Conservation (phyloP, 202 grass and related monocot species). For the Musa balbisiana region DNA sequence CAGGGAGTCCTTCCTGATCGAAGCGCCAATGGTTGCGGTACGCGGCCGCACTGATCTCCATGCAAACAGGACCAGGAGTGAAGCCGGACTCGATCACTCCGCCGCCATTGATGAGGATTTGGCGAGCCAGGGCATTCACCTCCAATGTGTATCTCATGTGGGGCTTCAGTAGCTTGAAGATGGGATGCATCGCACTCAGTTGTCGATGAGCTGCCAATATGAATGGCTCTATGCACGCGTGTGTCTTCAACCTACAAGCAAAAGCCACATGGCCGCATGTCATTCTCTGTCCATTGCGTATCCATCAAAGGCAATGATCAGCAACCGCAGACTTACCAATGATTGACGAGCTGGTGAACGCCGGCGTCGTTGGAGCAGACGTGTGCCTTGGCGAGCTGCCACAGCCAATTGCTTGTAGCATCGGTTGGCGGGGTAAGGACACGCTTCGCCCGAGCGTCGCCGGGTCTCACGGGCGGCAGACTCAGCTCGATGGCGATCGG, state of each 20-base stretch:
- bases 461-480: not conserved
- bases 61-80: conserved; percentile 6
- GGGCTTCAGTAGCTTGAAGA: conserved; percentile 22
- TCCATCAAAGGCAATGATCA: not conserved
- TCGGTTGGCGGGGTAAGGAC: conserved; percentile 16
- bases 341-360: conserved; percentile 22
- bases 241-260: conserved; percentile 3
- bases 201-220: conserved; percentile 16
- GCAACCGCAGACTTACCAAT: not conserved
- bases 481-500: conserved; percentile 17
- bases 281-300: no score
- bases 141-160: conserved; percentile 23
- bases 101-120: conserved; percentile 20
- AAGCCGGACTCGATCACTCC: conserved; percentile 19
- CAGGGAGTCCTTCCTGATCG: conserved; percentile 11
- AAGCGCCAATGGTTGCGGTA: conserved; percentile 9
- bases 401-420: conserved; percentile 14
- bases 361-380: conserved; percentile 22
- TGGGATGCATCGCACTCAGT: conserved; percentile 16
- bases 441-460: conserved; percentile 11
- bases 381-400: conserved; percentile 18
- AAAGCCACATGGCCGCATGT: not conserved
- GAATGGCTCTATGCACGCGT: conserved; percentile 19
- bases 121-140: conserved; percentile 18
- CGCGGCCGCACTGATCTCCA: conserved; percentile 10